Base-by-base conservation (phyloP, 164 flowering plant species). In the Cinnamomum micranthum region DNA sequence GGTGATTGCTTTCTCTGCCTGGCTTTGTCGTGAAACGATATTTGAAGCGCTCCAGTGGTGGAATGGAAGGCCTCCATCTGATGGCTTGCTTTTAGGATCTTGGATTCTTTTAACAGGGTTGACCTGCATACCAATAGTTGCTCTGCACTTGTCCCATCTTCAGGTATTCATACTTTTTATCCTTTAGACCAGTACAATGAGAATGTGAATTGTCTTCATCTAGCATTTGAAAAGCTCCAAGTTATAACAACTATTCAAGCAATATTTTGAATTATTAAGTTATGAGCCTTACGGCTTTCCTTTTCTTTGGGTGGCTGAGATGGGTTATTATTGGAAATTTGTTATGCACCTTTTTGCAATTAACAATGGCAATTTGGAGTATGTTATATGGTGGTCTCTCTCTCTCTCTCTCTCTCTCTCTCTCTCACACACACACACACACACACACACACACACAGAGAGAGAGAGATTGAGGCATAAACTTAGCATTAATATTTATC, bases 11-110 rank as follows among this genome's bases (percentile, higher is more conserved):
- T 69, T 95, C 64, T 85, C 98, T 12, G 92, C 94, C 35, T 95
- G 97, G 97, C 83, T 95, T 81, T 95, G 90, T 76, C 91, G 97
- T 65, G 98, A 92, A 82, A 86, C 99, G 27, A 88, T 95, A 73
- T 94, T 93, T 84, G 99, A 95, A 83, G 97, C 93, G 76, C 90
- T 95, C 41, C 97, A 92, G 71, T 93, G 98, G 98, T 93, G 97
- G 98, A 72, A 87, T 81, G 99, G 99, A 33, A 91, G 92, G 82
- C 77, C 95, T 73, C 98, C 99, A 71, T 89, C 99, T 75, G 94
- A 94, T 83, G 91, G 97, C 72, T 82, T 94, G 68, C 92, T 95
- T 75, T 73, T 95, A 79, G 99, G 99, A 65, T 90, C 79, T 78
- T 92, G 89, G 76, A 86, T 92, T 73, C 80, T 91, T 71, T 83